Conservation (phyloP, 768 basidiomycete species). For the Phanerochaete sordida region DNA sequence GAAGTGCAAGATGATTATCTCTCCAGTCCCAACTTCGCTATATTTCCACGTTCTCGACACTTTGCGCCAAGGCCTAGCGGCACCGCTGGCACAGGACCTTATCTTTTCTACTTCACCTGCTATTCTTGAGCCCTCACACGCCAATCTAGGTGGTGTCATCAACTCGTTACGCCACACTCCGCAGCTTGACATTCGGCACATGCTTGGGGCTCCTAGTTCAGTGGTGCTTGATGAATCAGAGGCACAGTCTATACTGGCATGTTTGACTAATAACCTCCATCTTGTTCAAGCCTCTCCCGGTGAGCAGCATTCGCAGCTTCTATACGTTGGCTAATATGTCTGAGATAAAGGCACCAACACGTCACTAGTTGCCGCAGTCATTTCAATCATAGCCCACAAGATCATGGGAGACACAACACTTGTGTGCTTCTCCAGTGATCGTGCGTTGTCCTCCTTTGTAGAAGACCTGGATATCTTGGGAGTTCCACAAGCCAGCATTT, state of each 20-base stretch:
- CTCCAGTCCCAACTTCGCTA: conserved; percentile 59
- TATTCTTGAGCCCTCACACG: conserved; percentile 10
- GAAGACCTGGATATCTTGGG: no score
- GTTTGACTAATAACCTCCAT: conserved; percentile 53
- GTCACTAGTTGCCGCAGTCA: conserved; percentile 56
- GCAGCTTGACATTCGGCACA: conserved; percentile 34
- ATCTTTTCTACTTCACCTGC: conserved; percentile 45
- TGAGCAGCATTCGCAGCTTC: conserved; percentile 24
- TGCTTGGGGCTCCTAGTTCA: conserved; percentile 34
- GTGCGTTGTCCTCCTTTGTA: no score
- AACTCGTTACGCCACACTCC: conserved; percentile 28
- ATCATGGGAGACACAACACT: no score
- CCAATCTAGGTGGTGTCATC: conserved; percentile 23
- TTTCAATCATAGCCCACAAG: no score
- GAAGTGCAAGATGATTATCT: conserved; percentile 45
- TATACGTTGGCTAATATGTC: neutral
- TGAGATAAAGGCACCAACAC: conserved; percentile 75
- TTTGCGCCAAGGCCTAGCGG: conserved; percentile 40
- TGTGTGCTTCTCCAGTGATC: no score
- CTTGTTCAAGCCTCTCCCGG: conserved; percentile 74
- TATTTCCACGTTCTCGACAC: conserved; percentile 60
- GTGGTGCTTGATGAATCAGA: conserved; percentile 54
- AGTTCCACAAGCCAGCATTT: no score
- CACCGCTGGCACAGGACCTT: conserved; percentile 50
- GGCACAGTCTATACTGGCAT: conserved; percentile 39